Base-by-base conservation (phyloP, 176 grass and related monocot genomes). In the Avena insularis region DNA sequence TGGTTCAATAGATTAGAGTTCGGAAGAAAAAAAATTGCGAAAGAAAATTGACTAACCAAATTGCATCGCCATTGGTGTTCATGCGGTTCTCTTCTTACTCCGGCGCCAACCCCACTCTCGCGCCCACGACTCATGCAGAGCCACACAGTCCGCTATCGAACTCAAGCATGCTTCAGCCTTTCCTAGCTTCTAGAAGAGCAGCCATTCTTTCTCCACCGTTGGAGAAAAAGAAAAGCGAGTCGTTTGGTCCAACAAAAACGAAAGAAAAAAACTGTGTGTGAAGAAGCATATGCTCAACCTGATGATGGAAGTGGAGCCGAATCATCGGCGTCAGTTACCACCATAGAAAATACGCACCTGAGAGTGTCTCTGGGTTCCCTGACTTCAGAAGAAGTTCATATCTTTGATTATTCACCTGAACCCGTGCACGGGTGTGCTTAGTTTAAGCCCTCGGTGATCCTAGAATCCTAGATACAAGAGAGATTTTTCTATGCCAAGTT, bases 391-490 rank as follows among this genome's bases (percentile, higher is more conserved):
- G 29, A 29, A 29, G 29, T 29, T 29, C 29, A 29, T 58, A 17
- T 58, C 17, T 20, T 17, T 58, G 6, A 58, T 58, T 64, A 29
- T 29, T n/a, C 67, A 31, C 21, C 58, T 54, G 77, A 14, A 90
- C 19, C 20, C 78, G 61, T 48, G 46, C 11, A 50, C 6, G 3
- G 20, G 38, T 57, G 15, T 4, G 19, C 69, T n/a, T 86, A 82
- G 38, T 86, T 70, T 86, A 86, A 58, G 36, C 69, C 25, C 35
- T 57, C 82, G 61, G 40, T 56, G 58, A 87, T 79, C 55, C 79
- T 53, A 55, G 63, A 73, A 87, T 79, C 55, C 79, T 53, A 55
- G 63, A 73, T 83, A 48, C 55, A 8, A 8, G 74, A 72, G 80
- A 87, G 63, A 73, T 80, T 80, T 90, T 71, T 38, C 49, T n/a